Base-by-base conservation (phyloP, 345 rosid genomes). In the Acer campestre region DNA sequence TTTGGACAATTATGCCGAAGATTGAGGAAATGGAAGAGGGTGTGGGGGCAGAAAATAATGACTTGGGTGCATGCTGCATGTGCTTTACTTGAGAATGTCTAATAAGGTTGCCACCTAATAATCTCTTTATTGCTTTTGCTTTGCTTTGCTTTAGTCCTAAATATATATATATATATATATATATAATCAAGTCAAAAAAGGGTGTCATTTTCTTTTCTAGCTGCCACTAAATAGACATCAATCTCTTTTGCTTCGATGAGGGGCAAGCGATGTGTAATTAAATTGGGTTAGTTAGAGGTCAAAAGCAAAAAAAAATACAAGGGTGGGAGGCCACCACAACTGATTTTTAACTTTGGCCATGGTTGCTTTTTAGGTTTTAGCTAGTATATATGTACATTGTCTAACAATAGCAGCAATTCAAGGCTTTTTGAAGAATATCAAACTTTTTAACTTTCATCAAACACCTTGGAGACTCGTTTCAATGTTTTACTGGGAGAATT, bases 1-100 rank as follows among this genome's bases (percentile, higher is more conserved):
- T 10, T 6, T 81, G 87, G 66, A 27, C 65, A 85, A 80, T 76
- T 77, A 84, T 86, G 92, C 90, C 93, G 92, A 70, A 20, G 86
- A 90, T 90, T 85, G 87, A 85, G 96, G 96, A 77, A 72, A 67
- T 35, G 71, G 7, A 13, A 49, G 7, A 3, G 17, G 7, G 8
- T 73, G 88, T 83, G 86, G 90, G 88, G 70, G 13, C 58, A 76
- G 71, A 51, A 70, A 6, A 81, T 85, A 1, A 84, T 75, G 83
- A 59, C 70, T 48, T 42, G 46, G 55, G 55, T 49, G 55, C 55
- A 49, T 49, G 55, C 18, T 49, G 18, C 55, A 49, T 49, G 55
- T 58, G 62, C 62, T 58, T 58, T 58, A 58, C 22, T 58, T 58
- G 62, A 58, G 62, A 58, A n/a, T 58, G 62, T 58, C 62, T 58